Evolutionary conservation across 1,284 basidiomycete species (phyloP).

Genomic region (Exsudoporus floridanus): DNA sequence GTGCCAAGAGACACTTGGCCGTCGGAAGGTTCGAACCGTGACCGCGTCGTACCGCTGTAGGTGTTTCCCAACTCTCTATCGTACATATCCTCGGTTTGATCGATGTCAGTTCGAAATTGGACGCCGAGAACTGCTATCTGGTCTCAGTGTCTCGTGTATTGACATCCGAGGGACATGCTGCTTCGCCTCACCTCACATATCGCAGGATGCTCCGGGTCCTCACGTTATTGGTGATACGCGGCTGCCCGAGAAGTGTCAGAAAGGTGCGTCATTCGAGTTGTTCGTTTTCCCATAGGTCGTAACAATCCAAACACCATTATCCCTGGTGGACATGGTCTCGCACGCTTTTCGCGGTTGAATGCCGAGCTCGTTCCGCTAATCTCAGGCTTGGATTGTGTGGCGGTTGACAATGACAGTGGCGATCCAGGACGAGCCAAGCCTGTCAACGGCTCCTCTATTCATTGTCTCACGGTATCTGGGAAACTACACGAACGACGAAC

Average conservation of each 20-base stretch:
- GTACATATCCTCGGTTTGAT: background rate
- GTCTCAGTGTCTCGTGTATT: background rate
- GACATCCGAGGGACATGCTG: background rate
- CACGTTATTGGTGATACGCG: background rate
- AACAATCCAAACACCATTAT: slow-evolving; percentile 4
- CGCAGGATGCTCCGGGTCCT: no score
- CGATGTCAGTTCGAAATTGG: no score
- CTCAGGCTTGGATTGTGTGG: background rate
- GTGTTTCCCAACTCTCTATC: background rate
- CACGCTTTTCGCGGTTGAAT: background rate
- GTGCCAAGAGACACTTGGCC: background rate
- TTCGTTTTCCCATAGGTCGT: background rate
- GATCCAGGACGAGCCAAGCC: background rate
- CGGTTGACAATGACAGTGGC: background rate
- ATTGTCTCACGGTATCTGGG: background rate
- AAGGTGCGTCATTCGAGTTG: background rate
- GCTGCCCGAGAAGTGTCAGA: background rate
- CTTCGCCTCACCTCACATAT: slow-evolving; percentile 3
- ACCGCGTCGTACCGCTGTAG: background rate
- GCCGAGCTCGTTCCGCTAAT: background rate
- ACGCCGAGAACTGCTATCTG: background rate
- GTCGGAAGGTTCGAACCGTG: background rate
- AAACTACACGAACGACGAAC: background rate
- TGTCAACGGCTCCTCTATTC: no score
- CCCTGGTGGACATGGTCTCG: background rate